Percentiles rank a stretch among this genome's conserved stretches.
These are phyloP conservation scores for Dictyostelium discoideum DNA, from an alignment of 78 protist genomes.

Conservation along the genomic window dicty_2.7 NC_007089.4:2903001-2903500, in stretches of 20 bases:
- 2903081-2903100: too few relatives aligned
- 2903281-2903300: constrained; percentile 73
- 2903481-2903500: constrained; percentile 40
- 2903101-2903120: too few relatives aligned
- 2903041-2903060: too few relatives aligned
- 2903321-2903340: constrained; percentile 29
- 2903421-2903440: background rate
- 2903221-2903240: constrained; percentile 49
- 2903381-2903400: background rate
- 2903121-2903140: constrained; percentile 35
- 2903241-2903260: constrained; percentile 54
- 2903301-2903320: constrained; percentile 78
- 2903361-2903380: constrained; percentile 59
- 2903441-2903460: constrained; percentile 17
- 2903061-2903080: too few relatives aligned
- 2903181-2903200: constrained; percentile 52
- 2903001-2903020: constrained; percentile 26
- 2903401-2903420: too few relatives aligned
- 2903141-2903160: constrained; percentile 62
- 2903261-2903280: constrained; percentile 45
- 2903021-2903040: background rate
- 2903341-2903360: constrained; percentile 58
- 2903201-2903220: constrained; percentile 62
- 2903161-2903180: constrained; percentile 52
- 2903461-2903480: constrained; percentile 36